Percentiles rank a stretch among this genome's conserved stretches.
These are phyloP conservation scores for Cardamine occulta DNA, from an alignment of 345 rosid genomes.

Conservation along the genomic window DNA sequence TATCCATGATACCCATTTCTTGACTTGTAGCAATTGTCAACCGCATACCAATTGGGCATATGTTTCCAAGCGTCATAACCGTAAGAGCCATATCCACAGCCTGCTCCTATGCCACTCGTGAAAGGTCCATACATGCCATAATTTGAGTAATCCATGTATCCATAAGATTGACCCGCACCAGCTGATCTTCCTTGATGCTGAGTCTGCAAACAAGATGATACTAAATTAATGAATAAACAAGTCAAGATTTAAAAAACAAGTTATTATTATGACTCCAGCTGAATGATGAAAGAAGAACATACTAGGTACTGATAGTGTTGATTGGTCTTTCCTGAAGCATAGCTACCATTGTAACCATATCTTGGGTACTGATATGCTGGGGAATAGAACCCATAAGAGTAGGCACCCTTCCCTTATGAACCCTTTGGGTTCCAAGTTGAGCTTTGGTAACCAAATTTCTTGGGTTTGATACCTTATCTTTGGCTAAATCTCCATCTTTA, in stretches of 20 bases:
- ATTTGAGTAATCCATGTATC: slow-evolving; percentile 58
- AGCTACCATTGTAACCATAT: slow-evolving; percentile 53
- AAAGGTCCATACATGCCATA: slow-evolving; percentile 57
- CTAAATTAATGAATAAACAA: neutral
- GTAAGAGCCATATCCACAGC: slow-evolving; percentile 57
- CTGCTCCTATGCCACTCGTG: slow-evolving; percentile 43
- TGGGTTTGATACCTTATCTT: slow-evolving; percentile 48
- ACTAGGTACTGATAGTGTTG: slow-evolving; percentile 49
- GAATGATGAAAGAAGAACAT: slow-evolving; percentile 30
- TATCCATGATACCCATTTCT: slow-evolving; percentile 47
- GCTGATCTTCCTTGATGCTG: slow-evolving; percentile 52
- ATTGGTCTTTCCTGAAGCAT: slow-evolving; percentile 58
- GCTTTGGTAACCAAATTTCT: slow-evolving; percentile 51
- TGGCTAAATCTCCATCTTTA: slow-evolving; percentile 43
- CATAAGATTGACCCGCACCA: slow-evolving; percentile 51
- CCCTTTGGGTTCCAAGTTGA: slow-evolving; percentile 48
- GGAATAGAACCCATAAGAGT: slow-evolving; percentile 42
- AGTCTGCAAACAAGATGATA: slow-evolving; percentile 37
- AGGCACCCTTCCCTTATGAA: slow-evolving; percentile 48
- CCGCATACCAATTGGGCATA: slow-evolving; percentile 60
- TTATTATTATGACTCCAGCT: neutral
- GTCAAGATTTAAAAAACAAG: neutral
- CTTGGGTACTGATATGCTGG: slow-evolving; percentile 56
- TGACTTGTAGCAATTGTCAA: slow-evolving; percentile 53
- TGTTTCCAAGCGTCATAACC: slow-evolving; percentile 61